These are phyloP conservation scores for Cystobasidium pallidum DNA, from an alignment of 1,284 basidiomycete species.

Conservation along the genomic window DNA sequence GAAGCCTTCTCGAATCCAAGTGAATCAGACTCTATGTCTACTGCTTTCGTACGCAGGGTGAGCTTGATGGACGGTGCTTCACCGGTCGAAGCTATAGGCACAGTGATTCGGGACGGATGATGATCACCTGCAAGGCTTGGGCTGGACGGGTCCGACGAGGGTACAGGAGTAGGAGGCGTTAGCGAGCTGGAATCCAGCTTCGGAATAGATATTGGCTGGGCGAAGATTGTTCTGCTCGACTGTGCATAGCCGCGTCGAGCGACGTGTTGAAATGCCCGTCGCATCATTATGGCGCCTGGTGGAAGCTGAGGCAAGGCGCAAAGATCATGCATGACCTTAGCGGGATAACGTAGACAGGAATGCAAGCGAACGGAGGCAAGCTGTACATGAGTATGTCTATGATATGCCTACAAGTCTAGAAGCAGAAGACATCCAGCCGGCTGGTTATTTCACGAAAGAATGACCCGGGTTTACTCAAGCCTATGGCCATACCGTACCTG, in stretches of 20 bases:
- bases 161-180: constrained; percentile 22
- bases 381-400: no score
- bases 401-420: background rate
- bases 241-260: constrained; percentile 36
- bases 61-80: constrained; percentile 35
- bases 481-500: constrained; percentile 21
- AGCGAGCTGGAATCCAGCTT: constrained; percentile 19
- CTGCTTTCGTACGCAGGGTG: constrained; percentile 38
- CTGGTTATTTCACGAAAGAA: background rate
- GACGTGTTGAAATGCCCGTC: constrained; percentile 21
- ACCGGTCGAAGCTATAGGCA: constrained; percentile 20
- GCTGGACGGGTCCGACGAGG: constrained; percentile 5
- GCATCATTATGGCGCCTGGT: background rate
- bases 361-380: background rate
- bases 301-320: background rate
- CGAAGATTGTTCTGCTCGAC: constrained; percentile 8
- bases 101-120: constrained; percentile 7
- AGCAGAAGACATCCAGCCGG: background rate
- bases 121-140: constrained; percentile 5
- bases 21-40: constrained; percentile 37
- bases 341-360: no score
- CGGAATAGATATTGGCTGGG: constrained; percentile 35
- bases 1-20: constrained; percentile 35
- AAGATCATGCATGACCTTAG: no score
- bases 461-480: background rate